Conservation (phyloP, 2,329 filamentous ascomycete species). For the Trichoderma pleuroti region DNA sequence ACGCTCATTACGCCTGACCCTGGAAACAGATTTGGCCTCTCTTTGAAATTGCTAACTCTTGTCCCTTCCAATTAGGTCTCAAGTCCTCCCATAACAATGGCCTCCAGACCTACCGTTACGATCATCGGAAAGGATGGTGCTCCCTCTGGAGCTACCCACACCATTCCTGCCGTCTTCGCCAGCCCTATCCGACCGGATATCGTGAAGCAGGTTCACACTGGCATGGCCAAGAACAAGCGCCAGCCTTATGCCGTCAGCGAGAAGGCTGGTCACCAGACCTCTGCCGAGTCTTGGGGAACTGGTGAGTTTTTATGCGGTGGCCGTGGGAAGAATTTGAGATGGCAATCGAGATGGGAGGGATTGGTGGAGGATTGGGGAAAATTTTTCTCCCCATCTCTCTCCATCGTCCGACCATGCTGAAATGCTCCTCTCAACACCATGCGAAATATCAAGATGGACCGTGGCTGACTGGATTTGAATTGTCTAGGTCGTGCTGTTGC, state of each 20-base stretch:
- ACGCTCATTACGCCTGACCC: not conserved
- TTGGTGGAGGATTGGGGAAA: not conserved
- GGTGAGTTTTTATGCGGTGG: slow-evolving; percentile 58
- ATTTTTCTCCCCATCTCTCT: not conserved
- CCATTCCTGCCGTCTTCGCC: slow-evolving; percentile 95
- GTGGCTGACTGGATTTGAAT: not conserved
- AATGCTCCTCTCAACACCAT: not conserved
- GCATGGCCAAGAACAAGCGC: slow-evolving; percentile 99
- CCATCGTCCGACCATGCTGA: not conserved
- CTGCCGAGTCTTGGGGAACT: slow-evolving; percentile 99
- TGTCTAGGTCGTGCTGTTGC: slow-evolving; percentile 91
- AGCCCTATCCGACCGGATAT: slow-evolving; percentile 98
- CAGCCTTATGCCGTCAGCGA: slow-evolving; percentile 99
- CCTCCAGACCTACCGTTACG: slow-evolving; percentile 94
- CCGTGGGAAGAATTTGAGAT: not conserved
- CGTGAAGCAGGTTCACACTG: slow-evolving; percentile 97
- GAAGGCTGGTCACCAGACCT: slow-evolving; percentile 99
- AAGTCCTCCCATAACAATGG: slow-evolving; percentile 62
- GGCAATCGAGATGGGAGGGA: not conserved
- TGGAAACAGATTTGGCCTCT: not conserved
- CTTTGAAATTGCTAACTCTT: slow-evolving; percentile 7
- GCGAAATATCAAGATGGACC: not conserved
- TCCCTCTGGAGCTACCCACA: slow-evolving; percentile 81
- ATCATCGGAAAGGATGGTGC: slow-evolving; percentile 96
- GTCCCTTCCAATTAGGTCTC: slow-evolving; percentile 29